Base-by-base conservation (phyloP, 306 rosid genomes). In the Vigna trinervia region DNA sequence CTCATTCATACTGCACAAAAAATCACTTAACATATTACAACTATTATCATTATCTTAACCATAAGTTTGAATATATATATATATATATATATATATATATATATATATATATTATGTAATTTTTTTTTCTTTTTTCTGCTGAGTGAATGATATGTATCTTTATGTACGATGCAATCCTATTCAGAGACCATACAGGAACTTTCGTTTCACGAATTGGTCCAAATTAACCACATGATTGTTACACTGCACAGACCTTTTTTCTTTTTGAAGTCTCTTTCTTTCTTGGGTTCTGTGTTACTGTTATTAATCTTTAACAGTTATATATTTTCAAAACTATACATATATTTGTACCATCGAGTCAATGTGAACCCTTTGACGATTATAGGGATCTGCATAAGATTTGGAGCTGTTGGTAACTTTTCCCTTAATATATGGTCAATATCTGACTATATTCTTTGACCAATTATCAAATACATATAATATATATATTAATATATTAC, bases 391-490 rank as follows among this genome's bases (percentile, higher is more conserved):
- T 70, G 83, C 74, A 60, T 52, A 69, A 46, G 20, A 50, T 75
- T 85, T 73, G 65, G 68, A 72, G 76, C 63, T 70, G 61, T 74
- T 77, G 54, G 77, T 23, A 76, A 65, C 56, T 72, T 59, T 47
- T 43, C 74, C 89, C 89, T 79, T 75, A 71, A 78, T 81, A 81
- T 63, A 85, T 78, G 88, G 93, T 87, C 89, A 88, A 86, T 79
- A 54, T 85, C 30, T 78, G 79, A 84, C 56, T 70, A 43, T 32
- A 63, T 71, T 60, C 34, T 58, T 69, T 56, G 45, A 50, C 58
- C 19, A 59, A 30, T 57, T 8, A 64, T 65, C 34, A 65, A 65
- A 67, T 84, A 20, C 1, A 52, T 1, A 22, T 58, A 56, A 30
- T 59, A 61, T 6, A 36, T 36, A 34, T 34, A 34, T 34, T 34